Conservation (phyloP, 208 protist species). For the Leishmania gerbilli region DNA sequence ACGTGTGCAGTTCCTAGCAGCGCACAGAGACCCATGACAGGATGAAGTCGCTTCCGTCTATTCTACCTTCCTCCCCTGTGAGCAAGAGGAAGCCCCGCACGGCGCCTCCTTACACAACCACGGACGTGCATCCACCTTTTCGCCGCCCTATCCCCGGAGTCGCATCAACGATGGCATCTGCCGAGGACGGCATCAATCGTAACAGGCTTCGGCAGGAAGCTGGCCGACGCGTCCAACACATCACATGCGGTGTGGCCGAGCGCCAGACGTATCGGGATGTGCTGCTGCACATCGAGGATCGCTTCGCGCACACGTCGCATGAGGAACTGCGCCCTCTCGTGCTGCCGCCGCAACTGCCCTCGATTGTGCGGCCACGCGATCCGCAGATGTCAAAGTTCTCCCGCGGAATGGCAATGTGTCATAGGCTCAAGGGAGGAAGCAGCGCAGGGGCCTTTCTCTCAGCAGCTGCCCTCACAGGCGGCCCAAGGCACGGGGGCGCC, state of each 20-base stretch:
- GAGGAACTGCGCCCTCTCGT: constrained; percentile 43
- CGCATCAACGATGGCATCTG: not conserved
- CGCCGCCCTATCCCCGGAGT: not conserved
- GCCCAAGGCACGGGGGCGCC: not conserved
- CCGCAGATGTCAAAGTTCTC: constrained; percentile 41
- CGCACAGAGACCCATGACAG: not conserved
- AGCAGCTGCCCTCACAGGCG: not conserved
- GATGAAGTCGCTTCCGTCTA: constrained; percentile 10
- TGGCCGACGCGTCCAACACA: constrained; percentile 22
- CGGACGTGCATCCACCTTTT: not conserved
- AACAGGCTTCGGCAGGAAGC: constrained; percentile 34
- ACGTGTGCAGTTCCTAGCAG: not conserved
- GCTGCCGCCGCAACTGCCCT: constrained; percentile 44
- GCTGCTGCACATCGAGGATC: constrained; percentile 52
- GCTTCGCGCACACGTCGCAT: constrained; percentile 39
- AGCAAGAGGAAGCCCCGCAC: not conserved
- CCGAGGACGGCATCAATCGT: constrained; percentile 25
- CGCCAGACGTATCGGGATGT: constrained; percentile 46
- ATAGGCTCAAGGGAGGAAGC: not conserved
- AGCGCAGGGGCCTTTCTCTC: not conserved
- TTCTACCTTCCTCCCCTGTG: not conserved
- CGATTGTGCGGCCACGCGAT: constrained; percentile 34
- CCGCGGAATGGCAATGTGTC: constrained; percentile 23
- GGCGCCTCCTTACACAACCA: not conserved
- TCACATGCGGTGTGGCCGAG: constrained; percentile 31